A percentile compares a stretch with the other conserved stretches of the same genome.
Evolutionary conservation across 2,329 filamentous ascomycete genomes (phyloP).

Genomic region (Aspergillus sp.): DNA sequence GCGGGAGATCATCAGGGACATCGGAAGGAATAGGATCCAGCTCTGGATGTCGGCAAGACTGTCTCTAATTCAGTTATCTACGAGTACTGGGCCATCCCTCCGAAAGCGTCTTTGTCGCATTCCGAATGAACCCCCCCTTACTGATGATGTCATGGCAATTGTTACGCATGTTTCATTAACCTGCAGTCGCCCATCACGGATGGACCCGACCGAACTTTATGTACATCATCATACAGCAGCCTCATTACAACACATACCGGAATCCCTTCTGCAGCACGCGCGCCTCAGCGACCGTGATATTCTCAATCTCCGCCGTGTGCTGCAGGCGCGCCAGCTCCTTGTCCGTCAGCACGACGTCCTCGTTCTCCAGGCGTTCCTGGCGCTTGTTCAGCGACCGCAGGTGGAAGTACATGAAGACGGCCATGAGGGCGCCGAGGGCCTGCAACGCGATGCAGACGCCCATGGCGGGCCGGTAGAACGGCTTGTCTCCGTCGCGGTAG

Average conservation of each 20-base stretch:
- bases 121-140: too few relatives aligned
- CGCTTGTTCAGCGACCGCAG: slow-evolving; percentile 49
- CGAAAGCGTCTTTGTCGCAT: too few relatives aligned
- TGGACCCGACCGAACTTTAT: neutral
- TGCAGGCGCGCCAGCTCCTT: slow-evolving; percentile 49
- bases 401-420: slow-evolving; percentile 38
- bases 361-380: slow-evolving; percentile 52
- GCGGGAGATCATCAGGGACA: too few relatives aligned
- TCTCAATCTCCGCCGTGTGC: slow-evolving; percentile 53
- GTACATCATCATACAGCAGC: neutral
- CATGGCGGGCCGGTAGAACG: slow-evolving; percentile 43
- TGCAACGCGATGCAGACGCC: slow-evolving; percentile 44
- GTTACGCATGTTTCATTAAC: neutral
- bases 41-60: too few relatives aligned
- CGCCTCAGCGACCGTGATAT: slow-evolving; percentile 50
- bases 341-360: slow-evolving; percentile 45
- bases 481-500: slow-evolving; percentile 40
- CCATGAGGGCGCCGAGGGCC: slow-evolving; percentile 33
- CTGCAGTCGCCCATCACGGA: too few relatives aligned
- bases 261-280: slow-evolving; percentile 55
- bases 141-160: too few relatives aligned
- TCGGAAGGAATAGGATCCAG: too few relatives aligned
- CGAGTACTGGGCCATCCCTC: too few relatives aligned
- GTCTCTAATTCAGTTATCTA: too few relatives aligned
- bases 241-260: slow-evolving; percentile 47